Percentiles rank a stretch among this genome's conserved stretches.
phyloP scores from a whole-genome alignment of 2,329 filamentous ascomycete genomes.

The Xylaria sp. region DNA sequence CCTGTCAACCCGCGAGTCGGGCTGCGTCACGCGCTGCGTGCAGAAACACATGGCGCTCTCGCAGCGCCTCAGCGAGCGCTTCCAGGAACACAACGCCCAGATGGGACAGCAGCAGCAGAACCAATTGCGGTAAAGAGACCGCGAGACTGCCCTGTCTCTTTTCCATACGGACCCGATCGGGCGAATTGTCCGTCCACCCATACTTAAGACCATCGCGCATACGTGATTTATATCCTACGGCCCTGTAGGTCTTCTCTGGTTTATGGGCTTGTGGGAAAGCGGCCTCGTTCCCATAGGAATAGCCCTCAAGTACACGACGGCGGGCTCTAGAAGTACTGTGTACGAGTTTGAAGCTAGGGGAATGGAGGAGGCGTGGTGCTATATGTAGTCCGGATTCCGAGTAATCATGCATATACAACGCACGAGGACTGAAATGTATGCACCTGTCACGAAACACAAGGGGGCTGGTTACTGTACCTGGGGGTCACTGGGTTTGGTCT shows the following conservation, averaged over 20 bases:
- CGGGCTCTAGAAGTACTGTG: not conserved
- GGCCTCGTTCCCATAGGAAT: not conserved
- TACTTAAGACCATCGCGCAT: not conserved
- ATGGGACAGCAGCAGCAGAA: constrained; percentile 58
- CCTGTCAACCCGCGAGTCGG: constrained; percentile 83
- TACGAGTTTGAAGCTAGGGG: not conserved
- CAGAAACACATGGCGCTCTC: constrained; percentile 94
- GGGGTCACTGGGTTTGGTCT: not conserved
- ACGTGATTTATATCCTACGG: not conserved
- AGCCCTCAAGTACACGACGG: not conserved
- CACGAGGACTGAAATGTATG: not conserved
- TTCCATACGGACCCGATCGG: not conserved
- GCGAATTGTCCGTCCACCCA: not conserved
- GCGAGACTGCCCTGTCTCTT: not conserved
- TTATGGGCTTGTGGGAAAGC: not conserved
- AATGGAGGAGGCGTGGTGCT: not conserved
- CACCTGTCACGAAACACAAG: not conserved
- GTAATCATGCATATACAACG: not conserved
- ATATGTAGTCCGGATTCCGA: not conserved
- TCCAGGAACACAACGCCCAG: constrained; percentile 72
- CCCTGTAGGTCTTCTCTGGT: not conserved
- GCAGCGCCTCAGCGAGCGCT: constrained; percentile 88
- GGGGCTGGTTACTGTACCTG: not conserved
- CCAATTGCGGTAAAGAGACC: constrained; percentile 46
- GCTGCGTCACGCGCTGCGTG: constrained; percentile 92